Percentiles rank a stretch among this genome's conserved stretches.
Evolutionary conservation across 805 yeast species (phyloP).

Genomic region (Danielia oregonensis): DNA sequence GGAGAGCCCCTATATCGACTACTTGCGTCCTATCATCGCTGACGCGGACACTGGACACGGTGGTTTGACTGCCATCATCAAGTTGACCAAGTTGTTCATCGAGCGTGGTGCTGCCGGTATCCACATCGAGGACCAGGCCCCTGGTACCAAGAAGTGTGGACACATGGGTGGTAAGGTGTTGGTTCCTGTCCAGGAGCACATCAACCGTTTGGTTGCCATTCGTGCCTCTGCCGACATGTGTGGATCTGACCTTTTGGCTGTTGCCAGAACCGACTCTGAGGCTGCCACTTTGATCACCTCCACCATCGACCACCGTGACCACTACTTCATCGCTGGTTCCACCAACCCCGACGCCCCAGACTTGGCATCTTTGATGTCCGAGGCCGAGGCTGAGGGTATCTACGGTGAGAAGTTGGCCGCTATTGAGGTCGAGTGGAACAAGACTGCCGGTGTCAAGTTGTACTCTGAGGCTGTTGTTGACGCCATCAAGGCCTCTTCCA

Average conservation of each 20-base stretch:
- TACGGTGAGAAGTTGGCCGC: conserved; percentile 66
- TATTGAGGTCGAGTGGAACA: conserved; percentile 79
- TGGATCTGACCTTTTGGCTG: conserved; percentile 79
- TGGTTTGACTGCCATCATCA: conserved; percentile 94
- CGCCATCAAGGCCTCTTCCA: conserved; percentile 60
- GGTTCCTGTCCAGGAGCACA: conserved; percentile 96
- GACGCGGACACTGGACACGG: conserved; percentile 99
- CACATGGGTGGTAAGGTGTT: conserved; percentile 99
- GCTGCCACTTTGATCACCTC: conserved; percentile 95
- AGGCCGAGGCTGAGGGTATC: conserved; percentile 74
- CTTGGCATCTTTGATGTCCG: conserved; percentile 71
- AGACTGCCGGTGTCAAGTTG: conserved; percentile 77
- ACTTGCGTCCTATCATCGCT: conserved; percentile 90
- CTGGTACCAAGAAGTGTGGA: conserved; percentile 98
- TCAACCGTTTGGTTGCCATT: conserved; percentile 88
- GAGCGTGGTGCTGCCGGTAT: conserved; percentile 99
- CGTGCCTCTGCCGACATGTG: conserved; percentile 93
- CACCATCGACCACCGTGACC: conserved; percentile 92
- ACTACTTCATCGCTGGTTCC: conserved; percentile 84
- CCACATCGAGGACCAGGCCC: conserved; percentile 98
- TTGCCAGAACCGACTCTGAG: conserved; percentile 96
- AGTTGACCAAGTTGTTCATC: conserved; percentile 91
- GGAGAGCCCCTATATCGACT: conserved; percentile 73
- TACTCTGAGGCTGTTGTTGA: conserved; percentile 91
- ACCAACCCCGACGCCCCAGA: conserved; percentile 80